A percentile compares a stretch with the other conserved stretches of the same genome.
phyloP scores from a whole-genome alignment of 2,329 filamentous ascomycete species.

The Chaetomiaceae sp. region DNA sequence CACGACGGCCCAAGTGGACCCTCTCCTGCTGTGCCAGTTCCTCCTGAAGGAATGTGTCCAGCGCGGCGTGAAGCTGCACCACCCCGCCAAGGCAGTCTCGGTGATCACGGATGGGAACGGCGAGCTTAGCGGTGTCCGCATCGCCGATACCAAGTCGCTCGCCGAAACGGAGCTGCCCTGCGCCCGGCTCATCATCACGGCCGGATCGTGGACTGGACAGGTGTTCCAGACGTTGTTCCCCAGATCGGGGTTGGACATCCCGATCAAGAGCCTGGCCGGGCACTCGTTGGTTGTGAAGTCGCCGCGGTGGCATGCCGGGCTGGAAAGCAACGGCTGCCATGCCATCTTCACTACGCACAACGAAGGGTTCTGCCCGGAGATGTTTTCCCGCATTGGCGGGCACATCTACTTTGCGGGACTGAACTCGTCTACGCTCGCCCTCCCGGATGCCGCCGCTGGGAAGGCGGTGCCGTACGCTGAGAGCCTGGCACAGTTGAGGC shows the following conservation, averaged over 20 bases:
- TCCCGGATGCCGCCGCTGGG: constrained; percentile 52
- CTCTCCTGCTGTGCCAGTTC: constrained; percentile 60
- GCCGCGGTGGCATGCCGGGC: constrained; percentile 45
- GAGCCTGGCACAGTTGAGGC: constrained; percentile 46
- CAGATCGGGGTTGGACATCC: constrained; percentile 45
- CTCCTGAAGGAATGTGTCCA: constrained; percentile 54
- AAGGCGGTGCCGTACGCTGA: constrained; percentile 43
- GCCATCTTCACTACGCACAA: constrained; percentile 62
- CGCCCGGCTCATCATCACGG: constrained; percentile 59
- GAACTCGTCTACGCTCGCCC: constrained; percentile 55
- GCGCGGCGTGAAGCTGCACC: constrained; percentile 60
- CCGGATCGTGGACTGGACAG: constrained; percentile 65
- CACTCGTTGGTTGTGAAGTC: constrained; percentile 66
- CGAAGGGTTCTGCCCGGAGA: constrained; percentile 61
- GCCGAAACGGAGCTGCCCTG: constrained; percentile 54
- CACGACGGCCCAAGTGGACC: constrained; percentile 50
- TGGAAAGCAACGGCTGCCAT: constrained; percentile 51
- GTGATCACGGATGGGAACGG: constrained; percentile 47
- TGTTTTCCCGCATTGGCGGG: constrained; percentile 62
- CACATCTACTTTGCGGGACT: constrained; percentile 71
- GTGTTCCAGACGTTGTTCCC: constrained; percentile 65
- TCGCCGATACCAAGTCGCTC: constrained; percentile 39
- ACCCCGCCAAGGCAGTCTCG: constrained; percentile 54
- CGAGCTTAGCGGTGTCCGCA: constrained; percentile 47
- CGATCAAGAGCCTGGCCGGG: constrained; percentile 60